Evolutionary conservation across 805 yeast species (phyloP), one percentile per base, ranked within the genome.

Genomic region (Schwanniomyces vanrijiae): DNA sequence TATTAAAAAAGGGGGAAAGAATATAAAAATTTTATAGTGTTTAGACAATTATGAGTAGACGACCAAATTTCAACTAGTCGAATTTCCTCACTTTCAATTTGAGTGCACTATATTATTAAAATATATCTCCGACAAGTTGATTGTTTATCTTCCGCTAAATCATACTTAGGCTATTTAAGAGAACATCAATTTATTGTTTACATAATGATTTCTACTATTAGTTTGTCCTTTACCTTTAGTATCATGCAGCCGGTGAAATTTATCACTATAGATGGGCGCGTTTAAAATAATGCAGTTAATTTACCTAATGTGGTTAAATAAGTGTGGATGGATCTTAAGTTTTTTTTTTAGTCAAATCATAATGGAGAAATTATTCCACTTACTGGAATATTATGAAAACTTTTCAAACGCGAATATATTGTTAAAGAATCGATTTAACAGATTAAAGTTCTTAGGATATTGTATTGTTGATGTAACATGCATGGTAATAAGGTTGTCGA

Each of bases 251-350:
- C 25, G 18, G 22, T 37, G 25, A 37, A 37, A 20, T 37, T 37
- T 37, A 25, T 19, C 14, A 13, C 25, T 20, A 8, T 10, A 14
- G 18, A 6, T 19, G 14, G 11, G 43, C 49, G 49, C 46, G 49
- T 28, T 11, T 26, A 11, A 42, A 3, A 29, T 42, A 29, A 48
- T 47, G 56, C 55, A 51, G 20, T 44, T 45, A 46, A 52, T 52
- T 44, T 52, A 41, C 58, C 58, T 40, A 47, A 51, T 44, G 20
- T 28, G 51, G 55, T 33, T 37, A 50, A 48, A 40, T 44, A 25
- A 51, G 14, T 31, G 37, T 31, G 37, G 35, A 10, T 3, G 5
- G 3, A 7, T 14, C 16, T 25, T 14, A 18, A n/a, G 21, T 11
- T 2, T 16, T 13, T 5, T 31, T 18, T 31, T 14, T 31, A 31